Evolutionary conservation across 176 grass and related monocot species (phyloP), one percentile per base, ranked within the genome.

Genomic region (Saccharum spontaneum): DNA sequence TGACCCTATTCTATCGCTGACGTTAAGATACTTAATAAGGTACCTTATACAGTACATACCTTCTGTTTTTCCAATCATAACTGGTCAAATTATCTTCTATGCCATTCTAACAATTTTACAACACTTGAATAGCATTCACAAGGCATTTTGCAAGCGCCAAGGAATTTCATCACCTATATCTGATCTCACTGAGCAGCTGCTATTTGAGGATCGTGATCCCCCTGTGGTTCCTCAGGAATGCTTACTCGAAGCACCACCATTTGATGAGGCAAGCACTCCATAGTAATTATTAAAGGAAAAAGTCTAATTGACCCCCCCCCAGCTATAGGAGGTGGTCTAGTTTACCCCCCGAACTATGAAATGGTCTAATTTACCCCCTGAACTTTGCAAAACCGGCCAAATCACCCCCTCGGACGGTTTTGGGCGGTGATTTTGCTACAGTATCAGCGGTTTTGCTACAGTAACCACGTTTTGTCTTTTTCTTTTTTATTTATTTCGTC

Each of bases 21-120:
- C 79, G 4, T 89, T 99, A 67, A 90, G 88, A 90, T 99, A 99
- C 84, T 94, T 99, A 87, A 94, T 99, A 92, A 96, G 93, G 94
- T 96, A 89, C 30, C 16, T 84, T 37, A 9, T 71, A 64, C 64
- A 59, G 54, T 62, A 61, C 37, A 83, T 62, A 67, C 24, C 59
- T 61, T 82, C 77, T 76, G n/a, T 72, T 18, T 41, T 38, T 86
- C 9, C 30, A 67, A 86, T 79, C 4, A 76, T 86, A 17, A 46
- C 39, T 40, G 18, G 34, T 79, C 80, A 69, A 45, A 14, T 52
- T 86, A 70, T 74, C 78, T 50, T 33, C 39, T 69, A 59, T 48
- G 38, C 18, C 5, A 77, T 49, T 87, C 68, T 90, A 55, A 92
- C 69, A 54, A 78, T 85, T 57, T 84, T 69, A 72, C 24, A 38